Conservation (phyloP, 2,329 filamentous ascomycete genomes). For the Metarhizium sp. region DNA sequence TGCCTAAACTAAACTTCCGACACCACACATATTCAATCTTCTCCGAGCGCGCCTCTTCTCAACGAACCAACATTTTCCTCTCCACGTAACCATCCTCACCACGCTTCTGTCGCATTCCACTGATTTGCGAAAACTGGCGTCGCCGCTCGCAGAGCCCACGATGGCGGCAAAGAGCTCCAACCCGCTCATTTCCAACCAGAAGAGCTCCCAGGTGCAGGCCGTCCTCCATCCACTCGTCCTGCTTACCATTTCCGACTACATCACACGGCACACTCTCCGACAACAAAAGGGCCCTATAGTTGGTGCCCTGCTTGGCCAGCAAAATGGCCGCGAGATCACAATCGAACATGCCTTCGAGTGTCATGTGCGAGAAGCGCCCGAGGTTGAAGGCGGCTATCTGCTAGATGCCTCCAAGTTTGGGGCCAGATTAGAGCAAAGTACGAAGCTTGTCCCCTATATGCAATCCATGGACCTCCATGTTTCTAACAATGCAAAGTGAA, state of each 20-base stretch:
- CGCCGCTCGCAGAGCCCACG: slow-evolving; percentile 7
- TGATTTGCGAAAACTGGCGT: background rate
- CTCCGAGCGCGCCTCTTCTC: background rate
- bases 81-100: no score
- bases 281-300: slow-evolving; percentile 66
- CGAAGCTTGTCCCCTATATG: slow-evolving; percentile 17
- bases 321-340: slow-evolving; percentile 82
- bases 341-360: slow-evolving; percentile 92
- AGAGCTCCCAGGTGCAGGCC: slow-evolving; percentile 65
- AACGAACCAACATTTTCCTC: no score
- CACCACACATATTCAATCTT: no score
- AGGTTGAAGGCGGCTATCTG: slow-evolving; percentile 45
- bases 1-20: no score
- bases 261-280: slow-evolving; percentile 80
- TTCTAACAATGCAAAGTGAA: slow-evolving; percentile 50
- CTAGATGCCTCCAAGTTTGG: slow-evolving; percentile 66
- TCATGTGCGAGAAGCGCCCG: slow-evolving; percentile 37
- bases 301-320: slow-evolving; percentile 83
- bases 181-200: slow-evolving; percentile 55
- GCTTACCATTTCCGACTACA: slow-evolving; percentile 93
- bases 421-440: slow-evolving; percentile 76
- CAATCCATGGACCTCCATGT: background rate
- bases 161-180: slow-evolving; percentile 43
- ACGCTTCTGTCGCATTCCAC: background rate
- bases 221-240: slow-evolving; percentile 89